phyloP scores from a whole-genome alignment of 768 basidiomycete genomes.

The Porphyrellus cyaneotinctus region DNA sequence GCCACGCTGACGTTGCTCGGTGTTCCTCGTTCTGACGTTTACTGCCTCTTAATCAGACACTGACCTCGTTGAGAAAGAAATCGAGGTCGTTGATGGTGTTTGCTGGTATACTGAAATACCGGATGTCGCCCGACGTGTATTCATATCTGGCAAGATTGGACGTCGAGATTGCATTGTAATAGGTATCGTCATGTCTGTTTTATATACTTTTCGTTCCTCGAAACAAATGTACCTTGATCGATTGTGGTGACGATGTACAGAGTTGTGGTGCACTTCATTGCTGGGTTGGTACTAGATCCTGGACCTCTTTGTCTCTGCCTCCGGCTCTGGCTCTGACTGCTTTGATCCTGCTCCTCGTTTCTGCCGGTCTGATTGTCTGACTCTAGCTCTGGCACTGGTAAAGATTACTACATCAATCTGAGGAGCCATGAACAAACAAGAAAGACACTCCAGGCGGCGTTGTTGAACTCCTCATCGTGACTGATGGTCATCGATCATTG shows the following conservation, averaged over 20 bases:
- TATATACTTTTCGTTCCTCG: neutral
- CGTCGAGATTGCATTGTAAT: conserved; percentile 74
- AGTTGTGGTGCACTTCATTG: conserved; percentile 14
- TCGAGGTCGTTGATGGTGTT: conserved; percentile 86
- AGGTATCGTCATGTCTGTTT: neutral
- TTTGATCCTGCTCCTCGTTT: conserved; percentile 26
- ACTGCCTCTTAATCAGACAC: conserved; percentile 46
- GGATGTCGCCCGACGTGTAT: conserved; percentile 88
- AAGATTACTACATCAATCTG: neutral
- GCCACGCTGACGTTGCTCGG: conserved; percentile 20
- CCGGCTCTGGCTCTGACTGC: conserved; percentile 26
- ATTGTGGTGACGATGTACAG: neutral
- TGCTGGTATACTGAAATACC: conserved; percentile 82
- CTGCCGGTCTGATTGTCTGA: conserved; percentile 24
- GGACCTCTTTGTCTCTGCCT: conserved; percentile 17
- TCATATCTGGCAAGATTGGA: conserved; percentile 82
- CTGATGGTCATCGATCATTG: conserved; percentile 40
- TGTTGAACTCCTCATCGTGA: conserved; percentile 73
- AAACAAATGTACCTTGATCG: conserved; percentile 18
- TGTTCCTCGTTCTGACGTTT: conserved; percentile 9
- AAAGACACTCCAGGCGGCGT: conserved; percentile 65
- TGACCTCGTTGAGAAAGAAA: conserved; percentile 68
- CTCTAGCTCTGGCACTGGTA: conserved; percentile 32
- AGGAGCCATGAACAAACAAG: neutral
- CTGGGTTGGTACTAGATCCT: conserved; percentile 29